These are phyloP conservation scores for Syzygium malaccense DNA, from an alignment of 441 rosid species.

Conservation along the genomic window DNA sequence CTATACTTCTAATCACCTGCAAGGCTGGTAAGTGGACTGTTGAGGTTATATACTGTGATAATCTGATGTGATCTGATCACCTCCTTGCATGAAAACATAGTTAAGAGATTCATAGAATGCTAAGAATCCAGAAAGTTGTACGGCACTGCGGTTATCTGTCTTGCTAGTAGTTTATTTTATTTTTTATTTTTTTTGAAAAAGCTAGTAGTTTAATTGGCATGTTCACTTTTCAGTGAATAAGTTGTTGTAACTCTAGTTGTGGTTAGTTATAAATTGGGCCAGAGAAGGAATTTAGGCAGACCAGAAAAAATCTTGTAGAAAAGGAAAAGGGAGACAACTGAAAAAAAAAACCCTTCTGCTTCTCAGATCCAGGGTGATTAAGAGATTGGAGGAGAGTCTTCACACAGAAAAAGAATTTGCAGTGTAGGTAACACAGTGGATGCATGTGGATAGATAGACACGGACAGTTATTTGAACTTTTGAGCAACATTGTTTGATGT, in stretches of 20 bases:
- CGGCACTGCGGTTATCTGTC: not conserved
- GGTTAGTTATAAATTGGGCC: not conserved
- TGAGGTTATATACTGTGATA: not conserved
- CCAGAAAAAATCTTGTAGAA: not conserved
- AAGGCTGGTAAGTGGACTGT: not conserved
- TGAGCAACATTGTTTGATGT: too few relatives aligned
- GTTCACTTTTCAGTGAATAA: not conserved
- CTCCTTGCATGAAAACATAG: not conserved
- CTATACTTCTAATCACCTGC: not conserved
- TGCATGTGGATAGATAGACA: not conserved
- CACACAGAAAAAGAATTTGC: not conserved
- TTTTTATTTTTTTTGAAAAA: too few relatives aligned
- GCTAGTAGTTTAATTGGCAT: not conserved
- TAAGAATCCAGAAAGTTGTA: not conserved
- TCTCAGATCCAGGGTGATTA: not conserved
- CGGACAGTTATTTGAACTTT: not conserved
- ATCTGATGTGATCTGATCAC: not conserved
- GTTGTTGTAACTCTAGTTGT: not conserved
- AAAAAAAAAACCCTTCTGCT: not conserved
- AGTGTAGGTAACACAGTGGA: not conserved
- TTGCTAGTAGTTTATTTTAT: not conserved
- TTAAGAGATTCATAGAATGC: not conserved
- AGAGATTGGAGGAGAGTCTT: not conserved
- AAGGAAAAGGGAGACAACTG: not conserved
- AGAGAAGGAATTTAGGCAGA: not conserved